A percentile compares a stretch with the other conserved stretches of the same genome.
phyloP scores from a whole-genome alignment of 352 stramenopile species.

The Globisporangium ultimum region DNA sequence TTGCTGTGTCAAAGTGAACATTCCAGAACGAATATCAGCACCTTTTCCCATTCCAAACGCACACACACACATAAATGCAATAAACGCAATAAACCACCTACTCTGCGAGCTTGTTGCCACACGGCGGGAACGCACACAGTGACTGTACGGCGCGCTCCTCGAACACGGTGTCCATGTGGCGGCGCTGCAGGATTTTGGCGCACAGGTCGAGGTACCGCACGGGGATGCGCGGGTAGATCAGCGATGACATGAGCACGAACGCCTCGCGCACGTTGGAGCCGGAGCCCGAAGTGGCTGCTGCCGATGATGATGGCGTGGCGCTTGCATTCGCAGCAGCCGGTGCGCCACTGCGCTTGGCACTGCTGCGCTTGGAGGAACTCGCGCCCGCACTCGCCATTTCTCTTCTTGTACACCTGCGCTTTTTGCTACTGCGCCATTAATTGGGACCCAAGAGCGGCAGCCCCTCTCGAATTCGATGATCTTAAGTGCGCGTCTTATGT shows the following conservation, averaged over 20 bases:
- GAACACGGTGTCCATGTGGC: constrained; percentile 81
- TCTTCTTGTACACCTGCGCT: neutral
- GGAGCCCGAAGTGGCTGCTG: neutral
- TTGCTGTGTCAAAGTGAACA: constrained; percentile 28
- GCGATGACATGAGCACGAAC: constrained; percentile 78
- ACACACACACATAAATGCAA: constrained; percentile 1
- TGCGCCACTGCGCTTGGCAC: neutral
- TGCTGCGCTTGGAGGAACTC: neutral
- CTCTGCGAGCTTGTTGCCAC: constrained; percentile 46
- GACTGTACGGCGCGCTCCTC: constrained; percentile 68
- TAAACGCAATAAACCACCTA: constrained; percentile 15
- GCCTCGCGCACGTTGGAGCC: constrained; percentile 72
- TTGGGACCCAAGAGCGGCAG: neutral
- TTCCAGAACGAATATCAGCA: neutral
- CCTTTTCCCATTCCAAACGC: neutral
- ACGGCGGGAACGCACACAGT: constrained; percentile 74
- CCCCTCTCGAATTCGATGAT: neutral
- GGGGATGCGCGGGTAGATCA: constrained; percentile 62
- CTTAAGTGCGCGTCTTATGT: neutral
- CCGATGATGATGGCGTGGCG: constrained; percentile 4
- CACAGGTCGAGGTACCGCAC: constrained; percentile 67
- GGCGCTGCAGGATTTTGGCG: constrained; percentile 62
- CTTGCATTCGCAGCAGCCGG: neutral
- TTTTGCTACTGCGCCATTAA: neutral
- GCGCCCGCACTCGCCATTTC: no score